A percentile compares a stretch with the other conserved stretches of the same genome.
phyloP scores from a whole-genome alignment of 345 rosid genomes.

The Populus ilicifolia region DNA sequence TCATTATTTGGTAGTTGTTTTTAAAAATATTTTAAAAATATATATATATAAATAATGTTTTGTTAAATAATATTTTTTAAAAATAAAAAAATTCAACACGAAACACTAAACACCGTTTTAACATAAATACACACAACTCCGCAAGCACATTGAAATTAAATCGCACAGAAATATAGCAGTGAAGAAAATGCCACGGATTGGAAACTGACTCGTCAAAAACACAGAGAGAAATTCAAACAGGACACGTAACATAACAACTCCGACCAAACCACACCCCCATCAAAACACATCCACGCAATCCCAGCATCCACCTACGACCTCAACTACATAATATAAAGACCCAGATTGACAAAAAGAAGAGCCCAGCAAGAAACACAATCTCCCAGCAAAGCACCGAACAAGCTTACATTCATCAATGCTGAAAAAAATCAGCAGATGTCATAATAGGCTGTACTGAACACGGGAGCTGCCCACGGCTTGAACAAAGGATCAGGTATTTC shows the following conservation, averaged over 20 bases:
- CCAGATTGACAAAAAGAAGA: background rate
- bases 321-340: background rate
- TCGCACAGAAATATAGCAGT: background rate
- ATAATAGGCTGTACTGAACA: conserved; percentile 45
- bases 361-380: background rate
- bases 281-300: background rate
- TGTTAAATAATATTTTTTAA: no score
- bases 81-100: no score
- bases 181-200: background rate
- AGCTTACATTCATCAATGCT: conserved; percentile 2
- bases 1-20: no score
- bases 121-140: no score
- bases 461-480: conserved; percentile 61
- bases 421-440: conserved; percentile 50
- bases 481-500: conserved; percentile 59
- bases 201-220: background rate
- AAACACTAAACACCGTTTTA: no score
- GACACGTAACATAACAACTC: background rate
- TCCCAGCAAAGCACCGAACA: background rate
- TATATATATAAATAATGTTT: no score
- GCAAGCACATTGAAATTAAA: background rate
- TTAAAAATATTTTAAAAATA: no score
- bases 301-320: background rate
- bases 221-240: no score
- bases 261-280: background rate